Conservation (phyloP, 2,329 filamentous ascomycete genomes). For the Ceratocystis ficicola region DNA sequence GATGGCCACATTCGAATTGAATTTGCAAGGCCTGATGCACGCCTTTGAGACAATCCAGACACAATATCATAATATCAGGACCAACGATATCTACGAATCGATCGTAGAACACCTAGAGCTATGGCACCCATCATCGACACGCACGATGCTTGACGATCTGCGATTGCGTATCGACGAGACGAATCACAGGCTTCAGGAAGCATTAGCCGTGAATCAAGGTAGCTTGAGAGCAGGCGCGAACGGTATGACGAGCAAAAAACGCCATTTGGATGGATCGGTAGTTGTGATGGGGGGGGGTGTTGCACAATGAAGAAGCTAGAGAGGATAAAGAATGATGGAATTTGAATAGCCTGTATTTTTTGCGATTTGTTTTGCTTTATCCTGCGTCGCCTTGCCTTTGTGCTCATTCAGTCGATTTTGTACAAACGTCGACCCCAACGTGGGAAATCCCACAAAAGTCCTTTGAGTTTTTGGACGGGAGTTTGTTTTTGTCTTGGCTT, state of each 20-base stretch:
- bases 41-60: slow-evolving; percentile 14
- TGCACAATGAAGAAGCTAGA: neutral
- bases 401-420: too few relatives aligned
- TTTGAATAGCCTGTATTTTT: neutral
- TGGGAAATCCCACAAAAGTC: too few relatives aligned
- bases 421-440: too few relatives aligned
- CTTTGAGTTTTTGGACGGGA: too few relatives aligned
- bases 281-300: neutral
- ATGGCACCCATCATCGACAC: slow-evolving; percentile 20
- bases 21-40: neutral
- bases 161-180: neutral
- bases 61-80: slow-evolving; percentile 15
- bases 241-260: neutral
- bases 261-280: neutral
- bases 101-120: slow-evolving; percentile 20
- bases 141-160: slow-evolving; percentile 10
- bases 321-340: neutral
- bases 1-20: neutral
- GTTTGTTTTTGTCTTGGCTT: too few relatives aligned
- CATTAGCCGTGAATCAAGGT: neutral
- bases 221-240: too few relatives aligned
- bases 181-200: neutral
- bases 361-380: neutral
- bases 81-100: slow-evolving; percentile 16
- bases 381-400: neutral